Conservation (phyloP, 352 stramenopile species). For the Globisporangium orthogonon region DNA sequence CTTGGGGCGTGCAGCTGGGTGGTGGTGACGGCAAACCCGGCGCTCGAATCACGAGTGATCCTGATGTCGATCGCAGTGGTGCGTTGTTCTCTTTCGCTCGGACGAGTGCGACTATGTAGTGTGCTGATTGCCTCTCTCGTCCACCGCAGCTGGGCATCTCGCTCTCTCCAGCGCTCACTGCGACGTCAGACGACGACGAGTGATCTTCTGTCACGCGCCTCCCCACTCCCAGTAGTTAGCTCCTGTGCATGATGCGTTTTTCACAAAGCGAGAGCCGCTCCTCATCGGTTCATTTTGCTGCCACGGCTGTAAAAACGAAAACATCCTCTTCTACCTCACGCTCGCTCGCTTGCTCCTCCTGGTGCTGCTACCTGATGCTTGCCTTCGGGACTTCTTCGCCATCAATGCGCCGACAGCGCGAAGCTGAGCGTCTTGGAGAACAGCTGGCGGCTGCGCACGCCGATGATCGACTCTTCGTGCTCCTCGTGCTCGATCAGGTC, state of each 20-base stretch:
- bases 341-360: neutral
- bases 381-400: neutral
- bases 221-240: slow-evolving; percentile 1
- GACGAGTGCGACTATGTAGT: neutral
- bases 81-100: slow-evolving; percentile 14
- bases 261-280: neutral
- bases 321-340: neutral
- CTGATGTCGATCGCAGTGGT: slow-evolving; percentile 74
- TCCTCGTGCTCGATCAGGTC: slow-evolving; percentile 52
- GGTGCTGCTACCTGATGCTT: neutral
- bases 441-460: slow-evolving; percentile 44
- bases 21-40: slow-evolving; percentile 44
- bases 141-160: slow-evolving; percentile 43
- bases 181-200: slow-evolving; percentile 41
- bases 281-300: slow-evolving; percentile 3
- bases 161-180: slow-evolving; percentile 54
- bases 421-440: slow-evolving; percentile 74
- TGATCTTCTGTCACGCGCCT: slow-evolving; percentile 2
- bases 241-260: slow-evolving; percentile 4
- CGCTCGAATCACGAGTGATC: slow-evolving; percentile 53
- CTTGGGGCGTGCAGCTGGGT: slow-evolving; percentile 21
- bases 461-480: slow-evolving; percentile 38
- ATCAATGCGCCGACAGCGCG: slow-evolving; percentile 13
- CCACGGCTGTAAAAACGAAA: neutral
- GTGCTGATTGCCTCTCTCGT: neutral